Evolutionary conservation across 176 grass and related monocot species (phyloP).

Genomic region (Otatea glauca): DNA sequence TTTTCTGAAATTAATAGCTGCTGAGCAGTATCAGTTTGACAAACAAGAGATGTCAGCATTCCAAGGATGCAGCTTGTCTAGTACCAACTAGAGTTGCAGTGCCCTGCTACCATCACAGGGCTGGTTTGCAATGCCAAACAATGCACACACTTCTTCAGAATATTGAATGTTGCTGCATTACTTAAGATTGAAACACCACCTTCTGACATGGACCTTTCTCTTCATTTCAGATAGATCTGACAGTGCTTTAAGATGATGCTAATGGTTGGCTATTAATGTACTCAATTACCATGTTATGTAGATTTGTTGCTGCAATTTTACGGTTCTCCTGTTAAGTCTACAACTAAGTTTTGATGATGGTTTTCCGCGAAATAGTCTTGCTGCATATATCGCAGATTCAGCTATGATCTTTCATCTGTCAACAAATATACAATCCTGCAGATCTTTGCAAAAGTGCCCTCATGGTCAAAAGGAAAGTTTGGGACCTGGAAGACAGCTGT

Average conservation of each 20-base stretch:
- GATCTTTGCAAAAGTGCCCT: constrained; percentile 32
- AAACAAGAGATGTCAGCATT: not conserved
- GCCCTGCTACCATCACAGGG: not conserved
- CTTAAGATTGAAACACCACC: not conserved
- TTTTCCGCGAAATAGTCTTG: not conserved
- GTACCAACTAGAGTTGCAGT: not conserved
- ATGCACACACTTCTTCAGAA: not conserved
- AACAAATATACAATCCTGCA: constrained; percentile 12
- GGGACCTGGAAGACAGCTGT: constrained; percentile 38
- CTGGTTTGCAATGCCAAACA: constrained; percentile 16
- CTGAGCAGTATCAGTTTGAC: not conserved
- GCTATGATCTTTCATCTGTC: too few relatives aligned
- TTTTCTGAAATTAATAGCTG: not conserved
- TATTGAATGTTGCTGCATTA: not conserved
- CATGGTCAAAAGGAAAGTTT: constrained; percentile 25
- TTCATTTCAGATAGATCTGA: not conserved
- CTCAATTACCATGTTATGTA: not conserved
- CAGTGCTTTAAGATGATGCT: not conserved
- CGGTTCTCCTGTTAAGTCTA: not conserved
- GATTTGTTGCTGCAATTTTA: not conserved
- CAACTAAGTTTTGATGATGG: not conserved
- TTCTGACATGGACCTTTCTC: constrained; percentile 11
- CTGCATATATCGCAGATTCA: too few relatives aligned
- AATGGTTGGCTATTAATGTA: constrained; percentile 2
- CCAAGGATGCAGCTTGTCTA: not conserved